Evolutionary conservation across 257 asterid genomes (phyloP).

Genomic region (Scutellaria minor): DNA sequence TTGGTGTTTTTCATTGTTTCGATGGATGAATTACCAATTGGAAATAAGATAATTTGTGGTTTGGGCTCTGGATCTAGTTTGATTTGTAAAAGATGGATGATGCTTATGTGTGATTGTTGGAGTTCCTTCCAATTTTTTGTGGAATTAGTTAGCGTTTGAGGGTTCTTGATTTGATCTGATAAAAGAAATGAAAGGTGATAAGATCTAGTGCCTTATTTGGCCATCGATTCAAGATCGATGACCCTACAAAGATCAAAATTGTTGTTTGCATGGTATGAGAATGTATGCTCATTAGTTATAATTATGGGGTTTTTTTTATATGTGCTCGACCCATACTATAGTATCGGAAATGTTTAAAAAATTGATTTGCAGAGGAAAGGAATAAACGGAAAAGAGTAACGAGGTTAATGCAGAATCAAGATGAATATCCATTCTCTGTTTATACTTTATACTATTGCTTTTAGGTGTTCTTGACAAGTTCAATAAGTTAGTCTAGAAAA

Average conservation of each 20-base stretch:
- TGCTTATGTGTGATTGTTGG: slow-evolving; percentile 10
- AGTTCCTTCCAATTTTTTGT: neutral
- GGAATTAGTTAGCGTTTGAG: slow-evolving; percentile 19
- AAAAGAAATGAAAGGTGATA: neutral
- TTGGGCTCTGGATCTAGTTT: slow-evolving; percentile 25
- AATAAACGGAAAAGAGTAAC: neutral
- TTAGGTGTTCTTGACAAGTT: neutral
- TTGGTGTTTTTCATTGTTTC: slow-evolving; percentile 15
- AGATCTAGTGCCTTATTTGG: too few relatives aligned
- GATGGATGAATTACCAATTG: slow-evolving; percentile 7
- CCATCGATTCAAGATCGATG: too few relatives aligned
- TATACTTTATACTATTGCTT: neutral
- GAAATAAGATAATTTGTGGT: slow-evolving; percentile 22
- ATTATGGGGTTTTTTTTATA: too few relatives aligned
- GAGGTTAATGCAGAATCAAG: neutral
- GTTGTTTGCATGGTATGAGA: slow-evolving; percentile 4
- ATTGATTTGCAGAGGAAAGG: neutral
- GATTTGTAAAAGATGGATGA: neutral
- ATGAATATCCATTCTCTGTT: neutral
- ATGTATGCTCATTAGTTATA: neutral
- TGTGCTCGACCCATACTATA: neutral
- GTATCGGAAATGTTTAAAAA: neutral
- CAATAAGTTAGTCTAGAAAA: neutral
- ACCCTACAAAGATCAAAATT: too few relatives aligned
- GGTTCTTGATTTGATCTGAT: slow-evolving; percentile 31